Base-by-base conservation (phyloP, 805 yeast genomes). In the Scheffersomyces coipomensis region DNA sequence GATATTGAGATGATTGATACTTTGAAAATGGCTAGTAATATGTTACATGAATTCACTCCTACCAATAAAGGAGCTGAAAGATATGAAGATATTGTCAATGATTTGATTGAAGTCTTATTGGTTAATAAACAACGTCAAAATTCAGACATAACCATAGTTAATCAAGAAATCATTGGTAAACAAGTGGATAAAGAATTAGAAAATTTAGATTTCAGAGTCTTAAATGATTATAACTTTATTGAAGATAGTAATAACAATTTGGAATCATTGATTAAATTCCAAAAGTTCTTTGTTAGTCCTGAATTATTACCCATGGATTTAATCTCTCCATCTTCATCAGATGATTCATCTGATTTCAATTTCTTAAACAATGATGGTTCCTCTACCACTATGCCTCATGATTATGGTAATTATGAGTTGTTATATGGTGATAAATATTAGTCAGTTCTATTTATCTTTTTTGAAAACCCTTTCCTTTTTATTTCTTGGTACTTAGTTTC, bases 221-320 rank as follows among this genome's bases (percentile, higher is more conserved):
- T 43, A 11, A 43, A 36, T 38, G 45, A 45, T 30, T 34, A 38
- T n/a, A 47, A 45, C 23, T 47, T 47, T 24, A 38, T 43, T 19
- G 39, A 42, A 24, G 51, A 47, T 34, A 38, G 41, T 6, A 48
- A 45, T 26, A 35, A 46, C 22, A 40, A 46, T 25, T 23, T 46
- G 17, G 37, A 40, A 23, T 39, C 42, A 2, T 39, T 54, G 24
- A 39, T 47, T 22, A 47, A 45, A 18, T 54, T 54, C 37, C 59
- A 51, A 37, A 41, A 45, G 29, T 43, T 39, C 15, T 54, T 54
- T 36, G 51, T 53, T 8, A 42, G 46, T 13, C 47, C 43, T 15
- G 53, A 51, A 19, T 42, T 27, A 27, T 27, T 27, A 15, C 30
- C 30, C 11, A 27, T 13, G 5, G 30, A 13, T 13, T n/a, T 13